Evolutionary conservation across 768 basidiomycete genomes (phyloP).

Genomic region (Auricularia cornea): DNA sequence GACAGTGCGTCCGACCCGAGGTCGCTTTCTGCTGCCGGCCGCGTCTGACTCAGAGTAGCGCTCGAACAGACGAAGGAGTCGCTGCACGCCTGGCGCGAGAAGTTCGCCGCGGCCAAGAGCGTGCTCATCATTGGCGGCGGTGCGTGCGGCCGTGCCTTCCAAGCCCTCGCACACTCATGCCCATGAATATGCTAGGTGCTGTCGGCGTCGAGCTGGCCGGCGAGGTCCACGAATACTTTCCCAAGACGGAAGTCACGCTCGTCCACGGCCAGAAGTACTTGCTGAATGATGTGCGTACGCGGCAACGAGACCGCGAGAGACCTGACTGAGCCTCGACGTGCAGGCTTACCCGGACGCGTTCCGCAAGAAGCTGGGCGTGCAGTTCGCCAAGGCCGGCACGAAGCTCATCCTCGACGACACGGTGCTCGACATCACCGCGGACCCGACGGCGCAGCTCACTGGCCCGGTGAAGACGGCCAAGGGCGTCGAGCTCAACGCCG

Average conservation of each 20-base stretch:
- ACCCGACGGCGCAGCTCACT: not conserved
- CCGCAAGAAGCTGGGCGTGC: conserved; percentile 7
- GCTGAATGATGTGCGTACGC: conserved; percentile 6
- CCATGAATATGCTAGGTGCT: not conserved
- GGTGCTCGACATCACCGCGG: conserved; percentile 4
- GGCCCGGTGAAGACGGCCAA: conserved; percentile 13
- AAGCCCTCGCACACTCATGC: too few relatives aligned
- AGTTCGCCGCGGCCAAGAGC: conserved; percentile 8
- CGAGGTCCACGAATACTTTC: conserved; percentile 12
- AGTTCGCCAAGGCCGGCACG: conserved; percentile 7
- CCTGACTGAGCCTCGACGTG: too few relatives aligned
- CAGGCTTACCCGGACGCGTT: conserved; percentile 13
- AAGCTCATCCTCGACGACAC: conserved; percentile 11
- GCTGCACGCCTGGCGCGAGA: conserved; percentile 8
- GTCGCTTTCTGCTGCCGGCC: not conserved
- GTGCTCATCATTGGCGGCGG: conserved; percentile 13
- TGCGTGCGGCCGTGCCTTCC: too few relatives aligned
- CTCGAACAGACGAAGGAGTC: not conserved
- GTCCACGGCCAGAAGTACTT: conserved; percentile 8
- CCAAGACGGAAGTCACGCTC: conserved; percentile 12
- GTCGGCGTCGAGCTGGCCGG: conserved; percentile 13
- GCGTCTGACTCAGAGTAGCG: not conserved
- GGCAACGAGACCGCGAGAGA: too few relatives aligned
- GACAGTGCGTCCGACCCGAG: too few relatives aligned
- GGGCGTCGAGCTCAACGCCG: conserved; percentile 13